Conservation (phyloP, 2,329 filamentous ascomycete genomes). For the Scedosporium boydii region DNA sequence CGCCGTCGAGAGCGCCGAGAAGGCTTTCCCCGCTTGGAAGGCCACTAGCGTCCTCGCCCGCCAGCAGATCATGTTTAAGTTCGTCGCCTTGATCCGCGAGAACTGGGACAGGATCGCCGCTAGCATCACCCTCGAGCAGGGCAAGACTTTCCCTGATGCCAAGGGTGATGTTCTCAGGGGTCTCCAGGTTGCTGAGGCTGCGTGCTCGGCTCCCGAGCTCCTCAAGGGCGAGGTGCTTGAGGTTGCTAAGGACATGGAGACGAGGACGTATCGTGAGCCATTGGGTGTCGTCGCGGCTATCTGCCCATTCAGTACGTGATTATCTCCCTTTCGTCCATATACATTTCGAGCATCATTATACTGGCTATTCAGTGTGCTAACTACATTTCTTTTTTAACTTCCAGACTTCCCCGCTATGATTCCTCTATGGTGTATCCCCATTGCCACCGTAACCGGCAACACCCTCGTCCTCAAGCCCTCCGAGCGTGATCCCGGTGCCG, state of each 20-base stretch:
- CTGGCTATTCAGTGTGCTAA: background rate
- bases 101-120: constrained; percentile 80
- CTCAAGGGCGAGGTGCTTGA: constrained; percentile 77
- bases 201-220: constrained; percentile 70
- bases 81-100: constrained; percentile 68
- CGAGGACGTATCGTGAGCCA: constrained; percentile 70
- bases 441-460: constrained; percentile 76
- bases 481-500: constrained; percentile 73
- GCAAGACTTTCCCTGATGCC: constrained; percentile 79
- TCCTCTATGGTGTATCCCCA: constrained; percentile 81
- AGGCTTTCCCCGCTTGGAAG: constrained; percentile 67
- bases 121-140: constrained; percentile 80
- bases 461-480: constrained; percentile 79
- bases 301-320: constrained; percentile 70
- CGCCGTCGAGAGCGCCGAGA: constrained; percentile 64
- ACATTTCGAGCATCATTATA: background rate
- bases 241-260: constrained; percentile 87
- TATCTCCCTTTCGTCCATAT: background rate
- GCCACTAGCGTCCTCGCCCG: constrained; percentile 61
- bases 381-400: background rate
- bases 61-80: constrained; percentile 84
- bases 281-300: constrained; percentile 75
- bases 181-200: constrained; percentile 76
- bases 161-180: constrained; percentile 74
- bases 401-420: constrained; percentile 87